A percentile compares a stretch with the other conserved stretches of the same genome.
phyloP scores from a whole-genome alignment of 2,329 filamentous ascomycete genomes.

The Fusarium bactridioides region DNA sequence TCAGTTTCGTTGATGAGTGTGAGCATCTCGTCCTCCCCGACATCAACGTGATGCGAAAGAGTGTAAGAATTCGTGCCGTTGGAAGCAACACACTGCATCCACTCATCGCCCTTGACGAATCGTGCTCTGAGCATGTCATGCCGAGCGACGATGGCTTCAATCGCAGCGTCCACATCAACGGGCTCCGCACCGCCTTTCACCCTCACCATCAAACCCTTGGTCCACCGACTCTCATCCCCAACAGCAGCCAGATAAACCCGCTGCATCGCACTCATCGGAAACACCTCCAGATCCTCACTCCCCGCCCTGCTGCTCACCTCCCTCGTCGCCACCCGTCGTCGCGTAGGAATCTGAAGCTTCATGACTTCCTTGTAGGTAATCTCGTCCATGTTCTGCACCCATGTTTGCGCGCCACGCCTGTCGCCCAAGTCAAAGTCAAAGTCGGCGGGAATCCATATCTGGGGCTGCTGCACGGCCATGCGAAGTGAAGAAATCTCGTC shows the following conservation, averaged over 20 bases:
- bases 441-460: constrained; percentile 58
- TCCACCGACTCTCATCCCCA: constrained; percentile 45
- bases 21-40: constrained; percentile 52
- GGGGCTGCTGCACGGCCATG: constrained; percentile 52
- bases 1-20: constrained; percentile 53
- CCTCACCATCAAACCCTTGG: constrained; percentile 58
- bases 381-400: constrained; percentile 62
- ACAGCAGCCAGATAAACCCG: neutral
- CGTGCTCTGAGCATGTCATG: constrained; percentile 61
- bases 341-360: constrained; percentile 52
- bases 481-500: constrained; percentile 53
- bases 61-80: constrained; percentile 53
- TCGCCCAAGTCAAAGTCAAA: constrained; percentile 45
- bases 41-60: constrained; percentile 53
- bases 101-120: constrained; percentile 52
- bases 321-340: constrained; percentile 40
- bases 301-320: neutral
- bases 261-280: constrained; percentile 62
- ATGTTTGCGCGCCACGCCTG: constrained; percentile 59
- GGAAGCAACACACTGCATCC: constrained; percentile 56
- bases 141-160: constrained; percentile 58
- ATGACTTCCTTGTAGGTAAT: constrained; percentile 56
- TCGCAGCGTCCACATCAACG: constrained; percentile 56
- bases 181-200: constrained; percentile 52
- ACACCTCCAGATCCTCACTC: constrained; percentile 47